Base-by-base conservation (phyloP, 805 yeast genomes). In the Jamesozyma jinghongensis region DNA sequence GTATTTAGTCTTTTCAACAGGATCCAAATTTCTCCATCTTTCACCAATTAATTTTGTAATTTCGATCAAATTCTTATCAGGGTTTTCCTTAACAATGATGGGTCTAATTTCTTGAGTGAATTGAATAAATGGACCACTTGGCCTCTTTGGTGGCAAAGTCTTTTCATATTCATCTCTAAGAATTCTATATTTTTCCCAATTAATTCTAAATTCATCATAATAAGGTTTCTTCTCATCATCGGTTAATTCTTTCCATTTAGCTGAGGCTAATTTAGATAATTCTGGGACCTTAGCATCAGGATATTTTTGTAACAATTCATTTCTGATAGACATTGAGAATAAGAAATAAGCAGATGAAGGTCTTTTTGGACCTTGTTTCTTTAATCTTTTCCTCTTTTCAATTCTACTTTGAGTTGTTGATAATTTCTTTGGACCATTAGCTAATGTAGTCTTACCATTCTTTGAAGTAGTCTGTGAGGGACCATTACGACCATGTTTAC, bases 221-320 rank as follows among this genome's bases (percentile, higher is more conserved):
- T 79, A 86, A 43, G 94, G 90, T 53, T 68, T 70, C 73, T 87
- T 88, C 48, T 81, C 86, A 31, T 75, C 80, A 42, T 75, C 82
- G 43, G 71, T 66, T 56, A 90, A 70, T 41, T 80, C 79, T 71
- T 79, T 85, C 98, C 98, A 90, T 66, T 75, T 78, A 60, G 84
- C 87, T 58, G 96, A 96, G 53, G 87, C 81, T 45, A 84, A 63
- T 66, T 80, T 85, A 13, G 65, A 62, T 32, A 67, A 29, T 38
- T 67, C 72, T 13, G 63, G 66, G 4, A 62, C 66, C 42, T 59
- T 59, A 28, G 64, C 62, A 38, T 54, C 60, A 2, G 65, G 65
- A 38, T 53, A 54, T 40, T 58, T 57, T 36, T 54, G 53, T 37
- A 58, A 42, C 19, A 61, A 41, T 32, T 52, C 55, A 32, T 52